These are phyloP conservation scores for Mortierella sp. DNA, from an alignment of 371 early-diverging fungal genomes.

Conservation along the genomic window DNA sequence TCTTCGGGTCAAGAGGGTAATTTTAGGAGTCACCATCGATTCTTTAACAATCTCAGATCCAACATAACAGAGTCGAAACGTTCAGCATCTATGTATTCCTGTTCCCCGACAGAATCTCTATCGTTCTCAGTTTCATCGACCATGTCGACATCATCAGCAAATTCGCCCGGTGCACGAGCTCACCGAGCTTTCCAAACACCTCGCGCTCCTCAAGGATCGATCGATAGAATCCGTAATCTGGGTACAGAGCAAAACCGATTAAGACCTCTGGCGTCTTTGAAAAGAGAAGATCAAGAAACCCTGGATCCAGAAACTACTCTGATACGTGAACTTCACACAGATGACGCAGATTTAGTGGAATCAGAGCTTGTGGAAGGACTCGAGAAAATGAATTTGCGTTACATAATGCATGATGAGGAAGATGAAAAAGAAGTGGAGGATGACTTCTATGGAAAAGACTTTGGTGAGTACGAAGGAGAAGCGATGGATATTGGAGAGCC, in stretches of 20 bases:
- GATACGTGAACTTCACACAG: conserved; percentile 20
- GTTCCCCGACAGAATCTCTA: not conserved
- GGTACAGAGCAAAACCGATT: conserved; percentile 20
- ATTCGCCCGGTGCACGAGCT: not conserved
- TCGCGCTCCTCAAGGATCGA: conserved; percentile 26
- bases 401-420: too few species aligned
- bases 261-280: conserved; percentile 25
- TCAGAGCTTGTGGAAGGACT: not conserved
- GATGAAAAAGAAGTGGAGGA: too few species aligned
- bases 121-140: conserved; percentile 16
- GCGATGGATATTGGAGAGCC: too few species aligned
- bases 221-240: conserved; percentile 36
- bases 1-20: not conserved
- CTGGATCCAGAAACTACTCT: conserved; percentile 6
- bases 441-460: too few species aligned
- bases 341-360: conserved; percentile 12
- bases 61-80: too few species aligned
- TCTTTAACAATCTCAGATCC: too few species aligned
- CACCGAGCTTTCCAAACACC: conserved; percentile 16
- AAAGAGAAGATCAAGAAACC: conserved; percentile 4
- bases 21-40: too few species aligned
- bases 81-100: not conserved
- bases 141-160: not conserved
- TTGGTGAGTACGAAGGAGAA: too few species aligned
- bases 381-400: not conserved